Evolutionary conservation across 2,329 filamentous ascomycete species (phyloP).

Genomic region (Fusarium verticillioides): DNA sequence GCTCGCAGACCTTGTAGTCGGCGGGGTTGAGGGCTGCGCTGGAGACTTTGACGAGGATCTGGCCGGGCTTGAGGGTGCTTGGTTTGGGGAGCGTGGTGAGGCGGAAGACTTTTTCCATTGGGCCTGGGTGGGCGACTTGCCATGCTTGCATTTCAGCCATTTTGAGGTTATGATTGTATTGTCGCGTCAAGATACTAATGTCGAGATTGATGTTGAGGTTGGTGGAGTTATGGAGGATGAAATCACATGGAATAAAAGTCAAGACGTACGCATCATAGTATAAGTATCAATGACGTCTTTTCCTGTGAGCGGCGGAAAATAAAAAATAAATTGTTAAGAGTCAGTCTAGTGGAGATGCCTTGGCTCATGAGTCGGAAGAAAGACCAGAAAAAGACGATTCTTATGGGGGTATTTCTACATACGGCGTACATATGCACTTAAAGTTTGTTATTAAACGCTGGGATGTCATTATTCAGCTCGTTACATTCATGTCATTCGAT

Average conservation of each 20-base stretch:
- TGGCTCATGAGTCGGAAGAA: background rate
- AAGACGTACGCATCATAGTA: background rate
- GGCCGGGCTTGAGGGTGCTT: conserved; percentile 37
- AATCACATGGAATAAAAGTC: background rate
- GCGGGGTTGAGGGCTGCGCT: conserved; percentile 59
- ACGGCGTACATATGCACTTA: no score
- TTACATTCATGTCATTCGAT: background rate
- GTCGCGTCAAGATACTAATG: no score
- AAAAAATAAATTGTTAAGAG: background rate
- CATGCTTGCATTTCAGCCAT: conserved; percentile 46
- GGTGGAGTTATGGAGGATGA: background rate
- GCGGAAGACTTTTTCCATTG: conserved; percentile 37
- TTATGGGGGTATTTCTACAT: background rate
- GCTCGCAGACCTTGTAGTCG: conserved; percentile 61
- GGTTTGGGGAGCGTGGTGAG: conserved; percentile 38
- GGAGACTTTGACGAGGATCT: conserved; percentile 57
- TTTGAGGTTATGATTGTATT: background rate
- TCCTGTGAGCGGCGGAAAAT: background rate
- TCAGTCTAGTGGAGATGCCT: conserved; percentile 31
- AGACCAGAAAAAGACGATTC: background rate
- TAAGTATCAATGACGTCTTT: conserved; percentile 29
- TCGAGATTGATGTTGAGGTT: background rate
- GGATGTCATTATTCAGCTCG: background rate
- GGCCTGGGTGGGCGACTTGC: conserved; percentile 43
- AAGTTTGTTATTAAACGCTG: background rate